Evolutionary conservation across 2,329 filamentous ascomycete genomes (phyloP).

Genomic region (Colletotrichum chrysophilum): DNA sequence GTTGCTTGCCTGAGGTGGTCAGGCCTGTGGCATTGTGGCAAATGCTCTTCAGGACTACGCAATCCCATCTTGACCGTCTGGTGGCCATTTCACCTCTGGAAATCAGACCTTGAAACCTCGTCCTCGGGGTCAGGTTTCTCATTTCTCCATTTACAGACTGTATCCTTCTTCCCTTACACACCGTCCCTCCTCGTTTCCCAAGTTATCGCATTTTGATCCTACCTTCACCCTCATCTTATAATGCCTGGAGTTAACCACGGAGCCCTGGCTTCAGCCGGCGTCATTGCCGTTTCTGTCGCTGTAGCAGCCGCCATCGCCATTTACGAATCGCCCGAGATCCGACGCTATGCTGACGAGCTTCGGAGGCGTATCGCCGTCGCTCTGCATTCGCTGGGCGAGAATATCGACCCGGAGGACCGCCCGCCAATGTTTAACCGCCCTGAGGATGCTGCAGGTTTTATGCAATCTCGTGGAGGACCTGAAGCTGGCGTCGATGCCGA

Average conservation of each 20-base stretch:
- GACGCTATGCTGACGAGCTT: conserved; percentile 65
- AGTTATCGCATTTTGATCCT: neutral
- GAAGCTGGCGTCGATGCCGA: conserved; percentile 64
- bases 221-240: conserved; percentile 12
- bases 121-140: neutral
- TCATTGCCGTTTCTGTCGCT: conserved; percentile 62
- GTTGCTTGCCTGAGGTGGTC: conserved; percentile 19
- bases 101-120: neutral
- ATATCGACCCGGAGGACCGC: conserved; percentile 50
- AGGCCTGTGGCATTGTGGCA: conserved; percentile 22
- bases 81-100: conserved; percentile 2
- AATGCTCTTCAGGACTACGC: conserved; percentile 13
- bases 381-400: conserved; percentile 63
- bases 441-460: conserved; percentile 69
- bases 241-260: conserved; percentile 62
- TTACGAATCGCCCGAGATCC: conserved; percentile 69
- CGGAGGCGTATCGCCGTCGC: conserved; percentile 66
- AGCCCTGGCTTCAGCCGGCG: conserved; percentile 60
- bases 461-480: conserved; percentile 53
- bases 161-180: neutral
- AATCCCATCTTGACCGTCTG: conserved; percentile 5
- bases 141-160: neutral
- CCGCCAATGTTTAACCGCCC: conserved; percentile 68
- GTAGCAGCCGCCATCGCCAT: conserved; percentile 64
- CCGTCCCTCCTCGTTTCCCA: neutral